phyloP scores from a whole-genome alignment of 2,329 filamentous ascomycete species.

The Lachnellula occidentalis region DNA sequence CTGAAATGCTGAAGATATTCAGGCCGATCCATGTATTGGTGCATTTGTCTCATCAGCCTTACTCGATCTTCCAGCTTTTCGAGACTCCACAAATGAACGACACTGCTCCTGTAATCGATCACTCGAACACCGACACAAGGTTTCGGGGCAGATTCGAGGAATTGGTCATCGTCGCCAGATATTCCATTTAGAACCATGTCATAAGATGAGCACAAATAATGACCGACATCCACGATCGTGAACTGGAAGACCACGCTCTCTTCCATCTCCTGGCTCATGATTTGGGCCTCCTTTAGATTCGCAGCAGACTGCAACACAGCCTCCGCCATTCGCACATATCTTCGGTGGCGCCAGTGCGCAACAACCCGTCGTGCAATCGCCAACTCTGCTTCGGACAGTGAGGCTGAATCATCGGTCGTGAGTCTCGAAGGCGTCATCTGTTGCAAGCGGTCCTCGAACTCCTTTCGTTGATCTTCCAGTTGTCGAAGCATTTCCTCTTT shows the following conservation, averaged over 20 bases:
- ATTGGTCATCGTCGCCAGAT: constrained; percentile 72
- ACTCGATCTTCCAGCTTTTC: constrained; percentile 86
- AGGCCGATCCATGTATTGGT: constrained; percentile 91
- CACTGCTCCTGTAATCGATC: constrained; percentile 79
- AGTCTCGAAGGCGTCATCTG: constrained; percentile 61
- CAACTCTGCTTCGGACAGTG: constrained; percentile 65
- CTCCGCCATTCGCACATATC: constrained; percentile 92
- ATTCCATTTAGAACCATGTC: constrained; percentile 93
- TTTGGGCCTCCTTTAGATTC: constrained; percentile 87
- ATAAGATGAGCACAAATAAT: constrained; percentile 87
- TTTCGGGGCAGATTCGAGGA: constrained; percentile 75
- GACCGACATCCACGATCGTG: constrained; percentile 80
- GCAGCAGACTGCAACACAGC: constrained; percentile 82
- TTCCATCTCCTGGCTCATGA: constrained; percentile 95
- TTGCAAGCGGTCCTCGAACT: constrained; percentile 79
- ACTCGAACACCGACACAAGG: constrained; percentile 88
- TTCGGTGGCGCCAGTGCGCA: constrained; percentile 73
- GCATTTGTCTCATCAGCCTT: constrained; percentile 90
- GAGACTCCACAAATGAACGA: constrained; percentile 90
- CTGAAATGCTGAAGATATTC: constrained; percentile 92
- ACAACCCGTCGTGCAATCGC: constrained; percentile 61
- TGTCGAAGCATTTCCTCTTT: constrained; percentile 89
- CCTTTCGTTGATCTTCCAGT: constrained; percentile 74
- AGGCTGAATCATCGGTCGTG: constrained; percentile 34
- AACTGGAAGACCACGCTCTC: constrained; percentile 95